These are phyloP conservation scores for Dendrocalamus sinicus DNA, from an alignment of 176 grass and related monocot genomes.

Conservation along the genomic window DNA sequence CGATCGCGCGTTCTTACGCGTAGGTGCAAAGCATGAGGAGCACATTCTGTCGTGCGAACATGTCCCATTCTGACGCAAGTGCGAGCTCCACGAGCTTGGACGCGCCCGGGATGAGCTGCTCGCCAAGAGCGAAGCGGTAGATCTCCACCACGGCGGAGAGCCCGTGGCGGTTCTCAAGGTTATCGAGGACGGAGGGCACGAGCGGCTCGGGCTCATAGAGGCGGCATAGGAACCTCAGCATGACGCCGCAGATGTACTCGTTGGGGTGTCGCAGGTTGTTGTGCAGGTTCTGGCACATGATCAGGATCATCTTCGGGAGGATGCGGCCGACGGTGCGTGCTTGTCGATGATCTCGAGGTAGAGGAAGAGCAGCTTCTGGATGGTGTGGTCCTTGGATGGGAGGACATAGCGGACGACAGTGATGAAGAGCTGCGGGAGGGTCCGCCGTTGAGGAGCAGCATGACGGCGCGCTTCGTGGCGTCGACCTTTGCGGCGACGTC, in stretches of 20 bases:
- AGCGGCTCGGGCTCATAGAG: slow-evolving; percentile 77
- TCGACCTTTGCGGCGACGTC: slow-evolving; percentile 65
- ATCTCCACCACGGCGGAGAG: slow-evolving; percentile 50
- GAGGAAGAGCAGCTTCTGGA: slow-evolving; percentile 78
- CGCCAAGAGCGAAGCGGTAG: too few relatives aligned
- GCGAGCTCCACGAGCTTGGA: too few relatives aligned
- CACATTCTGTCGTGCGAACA: slow-evolving; percentile 60
- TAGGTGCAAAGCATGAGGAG: slow-evolving; percentile 66
- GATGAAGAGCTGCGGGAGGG: slow-evolving; percentile 73
- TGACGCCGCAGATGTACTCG: slow-evolving; percentile 81
- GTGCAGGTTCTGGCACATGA: slow-evolving; percentile 87
- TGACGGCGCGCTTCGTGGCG: slow-evolving; percentile 75
- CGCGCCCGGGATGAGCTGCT: too few relatives aligned
- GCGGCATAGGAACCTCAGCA: slow-evolving; percentile 73
- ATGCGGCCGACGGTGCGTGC: slow-evolving; percentile 54
- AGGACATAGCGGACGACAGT: slow-evolving; percentile 86
- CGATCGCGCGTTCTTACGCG: slow-evolving; percentile 58
- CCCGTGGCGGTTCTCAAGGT: slow-evolving; percentile 78
- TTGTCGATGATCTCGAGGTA: slow-evolving; percentile 84
- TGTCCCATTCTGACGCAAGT: slow-evolving; percentile 49
- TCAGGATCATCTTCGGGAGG: slow-evolving; percentile 96
- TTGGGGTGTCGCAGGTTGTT: slow-evolving; percentile 87
- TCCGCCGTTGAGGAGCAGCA: slow-evolving; percentile 75
- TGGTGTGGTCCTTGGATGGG: slow-evolving; percentile 73
- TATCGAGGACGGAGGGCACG: slow-evolving; percentile 74